Evolutionary conservation across 345 rosid species (phyloP).

Genomic region (Rhodomyrtus tomentosa): DNA sequence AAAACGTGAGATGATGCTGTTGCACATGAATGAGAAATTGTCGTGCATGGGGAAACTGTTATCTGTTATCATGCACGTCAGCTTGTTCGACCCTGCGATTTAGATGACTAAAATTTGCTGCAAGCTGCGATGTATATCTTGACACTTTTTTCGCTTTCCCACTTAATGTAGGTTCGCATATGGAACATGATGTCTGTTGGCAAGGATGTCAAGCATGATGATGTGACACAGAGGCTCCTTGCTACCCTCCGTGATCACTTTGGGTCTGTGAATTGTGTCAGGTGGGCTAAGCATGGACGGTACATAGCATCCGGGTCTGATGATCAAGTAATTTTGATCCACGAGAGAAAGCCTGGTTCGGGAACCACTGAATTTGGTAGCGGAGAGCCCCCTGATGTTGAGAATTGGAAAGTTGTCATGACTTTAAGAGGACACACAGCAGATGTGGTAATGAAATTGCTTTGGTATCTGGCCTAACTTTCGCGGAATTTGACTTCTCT

Average conservation of each 20-base stretch:
- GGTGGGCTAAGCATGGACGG: conserved; percentile 97
- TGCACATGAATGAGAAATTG: background rate
- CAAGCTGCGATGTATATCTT: background rate
- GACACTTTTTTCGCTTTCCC: background rate
- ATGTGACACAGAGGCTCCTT: conserved; percentile 64
- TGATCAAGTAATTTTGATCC: conserved; percentile 85
- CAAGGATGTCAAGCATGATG: conserved; percentile 44
- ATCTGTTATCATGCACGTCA: background rate
- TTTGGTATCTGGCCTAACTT: background rate
- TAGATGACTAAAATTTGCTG: background rate
- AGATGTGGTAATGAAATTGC: conserved; percentile 73
- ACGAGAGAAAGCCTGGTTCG: conserved; percentile 95
- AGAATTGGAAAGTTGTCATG: conserved; percentile 98
- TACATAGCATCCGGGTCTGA: conserved; percentile 94
- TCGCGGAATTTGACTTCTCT: background rate
- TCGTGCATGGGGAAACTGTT: background rate
- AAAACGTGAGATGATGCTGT: background rate
- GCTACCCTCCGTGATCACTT: conserved; percentile 97
- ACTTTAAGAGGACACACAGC: conserved; percentile 98
- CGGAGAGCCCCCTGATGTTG: conserved; percentile 95
- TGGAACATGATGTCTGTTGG: conserved; percentile 90
- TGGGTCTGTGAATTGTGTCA: conserved; percentile 98
- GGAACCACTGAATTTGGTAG: conserved; percentile 98
- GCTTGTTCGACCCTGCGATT: background rate
- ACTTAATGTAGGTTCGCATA: conserved; percentile 61